Evolutionary conservation across 2,329 filamentous ascomycete species (phyloP).

Genomic region (Alternaria panax): DNA sequence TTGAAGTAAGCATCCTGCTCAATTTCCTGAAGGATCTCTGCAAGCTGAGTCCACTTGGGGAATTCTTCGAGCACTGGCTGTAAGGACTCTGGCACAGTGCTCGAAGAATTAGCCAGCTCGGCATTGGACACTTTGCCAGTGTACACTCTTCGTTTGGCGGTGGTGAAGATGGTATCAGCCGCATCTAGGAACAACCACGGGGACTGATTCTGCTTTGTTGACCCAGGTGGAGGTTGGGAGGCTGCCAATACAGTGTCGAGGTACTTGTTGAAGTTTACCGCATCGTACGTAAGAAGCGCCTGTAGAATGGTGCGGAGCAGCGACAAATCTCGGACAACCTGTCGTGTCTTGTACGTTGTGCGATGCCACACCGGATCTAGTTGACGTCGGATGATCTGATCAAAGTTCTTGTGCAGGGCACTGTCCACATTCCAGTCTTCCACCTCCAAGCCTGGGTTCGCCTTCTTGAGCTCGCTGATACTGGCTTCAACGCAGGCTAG

Average conservation of each 20-base stretch:
- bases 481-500: slow-evolving; percentile 96
- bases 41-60: slow-evolving; percentile 89
- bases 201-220: slow-evolving; percentile 85
- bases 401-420: slow-evolving; percentile 90
- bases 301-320: slow-evolving; percentile 84
- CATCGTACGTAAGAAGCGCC: slow-evolving; percentile 81
- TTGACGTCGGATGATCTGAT: slow-evolving; percentile 85
- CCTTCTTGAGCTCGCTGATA: slow-evolving; percentile 91
- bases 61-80: slow-evolving; percentile 88
- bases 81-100: slow-evolving; percentile 66
- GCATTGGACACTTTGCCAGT: slow-evolving; percentile 72
- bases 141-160: slow-evolving; percentile 87
- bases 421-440: slow-evolving; percentile 97
- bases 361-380: slow-evolving; percentile 97
- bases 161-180: slow-evolving; percentile 91
- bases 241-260: slow-evolving; percentile 93
- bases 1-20: slow-evolving; percentile 90
- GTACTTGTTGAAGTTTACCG: slow-evolving; percentile 89
- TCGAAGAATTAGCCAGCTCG: slow-evolving; percentile 56
- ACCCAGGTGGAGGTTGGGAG: slow-evolving; percentile 85
- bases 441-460: slow-evolving; percentile 89
- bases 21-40: slow-evolving; percentile 92
- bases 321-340: slow-evolving; percentile 89
- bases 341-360: slow-evolving; percentile 91
- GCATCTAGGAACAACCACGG: slow-evolving; percentile 97